phyloP scores from a whole-genome alignment of 2,329 filamentous ascomycete genomes.

The Fonsecaea pedrosoi region DNA sequence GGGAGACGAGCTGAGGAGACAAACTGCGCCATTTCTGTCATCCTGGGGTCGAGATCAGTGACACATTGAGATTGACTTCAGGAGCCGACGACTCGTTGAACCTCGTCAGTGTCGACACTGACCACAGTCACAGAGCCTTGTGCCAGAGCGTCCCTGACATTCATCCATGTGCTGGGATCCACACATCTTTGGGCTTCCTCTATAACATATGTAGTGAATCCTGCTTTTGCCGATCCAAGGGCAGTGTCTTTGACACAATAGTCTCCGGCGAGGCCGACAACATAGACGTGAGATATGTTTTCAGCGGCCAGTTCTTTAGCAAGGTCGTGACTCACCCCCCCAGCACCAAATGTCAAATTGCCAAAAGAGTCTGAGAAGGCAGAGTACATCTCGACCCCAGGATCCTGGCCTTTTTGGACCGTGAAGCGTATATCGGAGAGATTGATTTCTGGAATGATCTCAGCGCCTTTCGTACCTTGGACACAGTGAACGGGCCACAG shows the following conservation, averaged over 20 bases:
- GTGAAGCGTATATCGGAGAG: conserved; percentile 64
- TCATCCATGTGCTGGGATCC: conserved; percentile 65
- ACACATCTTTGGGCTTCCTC: conserved; percentile 80
- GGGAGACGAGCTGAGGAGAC: neutral
- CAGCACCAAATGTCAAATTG: conserved; percentile 48
- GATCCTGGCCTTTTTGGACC: conserved; percentile 78
- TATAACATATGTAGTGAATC: conserved; percentile 78
- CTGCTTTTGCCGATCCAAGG: conserved; percentile 74
- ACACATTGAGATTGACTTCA: conserved; percentile 5
- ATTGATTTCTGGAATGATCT: conserved; percentile 75
- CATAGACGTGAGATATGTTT: conserved; percentile 77
- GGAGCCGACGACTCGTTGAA: conserved; percentile 26
- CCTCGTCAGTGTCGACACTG: conserved; percentile 29
- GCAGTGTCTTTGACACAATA: conserved; percentile 88
- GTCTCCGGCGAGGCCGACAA: conserved; percentile 85
- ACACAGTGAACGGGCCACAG: conserved; percentile 95
- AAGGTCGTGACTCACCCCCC: conserved; percentile 63
- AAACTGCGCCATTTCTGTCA: neutral
- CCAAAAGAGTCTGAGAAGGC: conserved; percentile 84
- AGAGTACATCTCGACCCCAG: conserved; percentile 88
- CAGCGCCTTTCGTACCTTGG: conserved; percentile 72
- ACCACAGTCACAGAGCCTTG: conserved; percentile 34
- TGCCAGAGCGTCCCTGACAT: conserved; percentile 43
- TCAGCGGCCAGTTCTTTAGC: conserved; percentile 61
- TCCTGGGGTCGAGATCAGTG: neutral